A percentile compares a stretch with the other conserved stretches of the same genome.
Evolutionary conservation across 768 basidiomycete genomes (phyloP).

Genomic region (Trametes cingulata): DNA sequence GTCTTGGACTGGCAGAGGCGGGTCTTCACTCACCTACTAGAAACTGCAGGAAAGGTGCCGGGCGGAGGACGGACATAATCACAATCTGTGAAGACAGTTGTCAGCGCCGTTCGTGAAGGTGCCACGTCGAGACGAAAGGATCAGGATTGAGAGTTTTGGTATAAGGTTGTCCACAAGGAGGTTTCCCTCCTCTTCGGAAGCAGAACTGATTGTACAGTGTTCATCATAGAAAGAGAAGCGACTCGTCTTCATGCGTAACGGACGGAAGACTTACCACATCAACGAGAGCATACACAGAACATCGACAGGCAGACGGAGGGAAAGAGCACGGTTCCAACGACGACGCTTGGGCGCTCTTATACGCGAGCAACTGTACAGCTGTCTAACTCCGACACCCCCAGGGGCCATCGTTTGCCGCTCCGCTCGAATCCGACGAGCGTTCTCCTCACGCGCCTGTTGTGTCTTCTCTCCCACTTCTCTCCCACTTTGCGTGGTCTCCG

Average conservation of each 20-base stretch:
- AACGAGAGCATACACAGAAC: background rate
- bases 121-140: slow-evolving; percentile 15
- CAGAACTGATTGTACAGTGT: slow-evolving; percentile 64
- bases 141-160: slow-evolving; percentile 63
- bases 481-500: background rate
- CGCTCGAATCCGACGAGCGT: background rate
- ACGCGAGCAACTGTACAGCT: slow-evolving; percentile 45
- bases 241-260: background rate
- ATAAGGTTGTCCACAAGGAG: slow-evolving; percentile 70
- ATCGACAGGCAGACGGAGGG: background rate
- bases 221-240: slow-evolving; percentile 43
- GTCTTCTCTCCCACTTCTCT: background rate
- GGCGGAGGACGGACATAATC: background rate
- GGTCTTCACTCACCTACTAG: slow-evolving; percentile 13
- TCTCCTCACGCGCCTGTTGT: background rate
- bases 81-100: background rate
- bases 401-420: background rate
- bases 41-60: background rate
- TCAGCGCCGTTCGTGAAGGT: background rate
- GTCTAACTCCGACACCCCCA: slow-evolving; percentile 34
- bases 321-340: slow-evolving; percentile 5
- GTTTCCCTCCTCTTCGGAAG: slow-evolving; percentile 74
- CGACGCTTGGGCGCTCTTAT: slow-evolving; percentile 14
- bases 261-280: slow-evolving; percentile 22
- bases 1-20: slow-evolving; percentile 39